Base-by-base conservation (phyloP, 2,329 filamentous ascomycete genomes). In the Blastomyces gilchristii region DNA sequence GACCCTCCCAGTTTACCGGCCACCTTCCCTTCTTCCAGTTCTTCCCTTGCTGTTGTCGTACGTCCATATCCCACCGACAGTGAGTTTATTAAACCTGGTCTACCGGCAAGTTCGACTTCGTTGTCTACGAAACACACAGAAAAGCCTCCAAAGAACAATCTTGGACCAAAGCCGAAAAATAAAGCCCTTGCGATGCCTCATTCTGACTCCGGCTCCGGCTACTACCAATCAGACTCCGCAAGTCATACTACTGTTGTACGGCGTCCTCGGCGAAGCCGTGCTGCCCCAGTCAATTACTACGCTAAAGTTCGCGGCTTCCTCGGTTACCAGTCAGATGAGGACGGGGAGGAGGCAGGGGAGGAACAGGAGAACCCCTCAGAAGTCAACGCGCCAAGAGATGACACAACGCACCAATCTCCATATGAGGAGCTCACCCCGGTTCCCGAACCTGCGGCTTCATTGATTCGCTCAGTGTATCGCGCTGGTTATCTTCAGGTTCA, bases 251-350 rank as follows among this genome's bases (percentile, higher is more conserved):
- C 50, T 39, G 6, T 25, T 31, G 25, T 16, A 25, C 45, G 58
- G 45, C 72, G 74, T 3, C 72, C 73, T 39, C 58, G 63, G 61
- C 71, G 74, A 22, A 63, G 67, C 45, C 69, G 66, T 62, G 68
- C 60, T 6, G 69, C 67, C 3, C 72, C 73, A 2, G 54, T 18
- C 1, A 76, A 76, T 25, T 76, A 77, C 58, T 75, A 71, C 58
- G 63, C 68, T 1, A n/a, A 62, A 16, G 68, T 63, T 39, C 41
- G 65, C 7, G 61, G 64, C 7, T 65, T 71, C 49, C 62, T 47
- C 3, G 62, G 65, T 2, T 67, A 66, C 43, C 54, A 65, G 62
- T 11, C 66, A 6, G 57, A 47, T 22, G 57, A 47, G 12, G 58
- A 63, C 61, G n/a, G 66, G 7, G 41, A 34, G 39, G 22, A 47